These are phyloP conservation scores for Ambispora gerdemannii DNA, from an alignment of 192 early-diverging fungal species.

Conservation along the genomic window DNA sequence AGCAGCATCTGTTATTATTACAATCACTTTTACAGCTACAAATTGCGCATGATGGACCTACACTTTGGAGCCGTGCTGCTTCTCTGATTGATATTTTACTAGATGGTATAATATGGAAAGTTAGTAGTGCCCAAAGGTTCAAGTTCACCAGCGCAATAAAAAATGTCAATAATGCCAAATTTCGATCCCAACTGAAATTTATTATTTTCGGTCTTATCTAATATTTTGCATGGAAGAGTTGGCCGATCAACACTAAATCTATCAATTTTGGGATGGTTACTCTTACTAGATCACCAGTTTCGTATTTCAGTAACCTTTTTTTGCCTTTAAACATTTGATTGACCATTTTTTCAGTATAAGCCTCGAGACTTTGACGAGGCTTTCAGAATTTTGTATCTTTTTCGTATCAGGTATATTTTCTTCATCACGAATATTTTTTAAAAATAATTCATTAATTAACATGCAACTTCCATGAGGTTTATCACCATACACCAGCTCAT, in stretches of 20 bases:
- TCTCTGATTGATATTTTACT: background rate
- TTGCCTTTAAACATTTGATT: background rate
- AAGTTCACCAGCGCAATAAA: background rate
- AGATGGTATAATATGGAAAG: background rate
- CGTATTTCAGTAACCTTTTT: background rate
- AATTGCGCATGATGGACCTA: background rate
- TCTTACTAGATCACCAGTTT: background rate
- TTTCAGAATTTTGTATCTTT: background rate
- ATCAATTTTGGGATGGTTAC: background rate
- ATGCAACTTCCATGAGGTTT: background rate
- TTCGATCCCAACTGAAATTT: background rate
- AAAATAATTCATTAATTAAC: background rate
- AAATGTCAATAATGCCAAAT: background rate
- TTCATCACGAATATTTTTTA: constrained; percentile 2
- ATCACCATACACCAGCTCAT: background rate
- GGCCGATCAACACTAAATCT: background rate
- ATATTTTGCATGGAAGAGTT: background rate
- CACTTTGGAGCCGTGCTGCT: background rate
- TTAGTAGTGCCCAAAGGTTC: background rate
- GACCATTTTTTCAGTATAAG: background rate
- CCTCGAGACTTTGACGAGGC: background rate
- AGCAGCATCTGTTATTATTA: background rate
- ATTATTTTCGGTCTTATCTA: too few relatives aligned
- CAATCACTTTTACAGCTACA: background rate
- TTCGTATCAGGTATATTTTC: background rate